A percentile compares a stretch with the other conserved stretches of the same genome.
These are phyloP conservation scores for Aspergillus conjunctus DNA, from an alignment of 495 filamentous ascomycete species.

Conservation along the genomic window DNA sequence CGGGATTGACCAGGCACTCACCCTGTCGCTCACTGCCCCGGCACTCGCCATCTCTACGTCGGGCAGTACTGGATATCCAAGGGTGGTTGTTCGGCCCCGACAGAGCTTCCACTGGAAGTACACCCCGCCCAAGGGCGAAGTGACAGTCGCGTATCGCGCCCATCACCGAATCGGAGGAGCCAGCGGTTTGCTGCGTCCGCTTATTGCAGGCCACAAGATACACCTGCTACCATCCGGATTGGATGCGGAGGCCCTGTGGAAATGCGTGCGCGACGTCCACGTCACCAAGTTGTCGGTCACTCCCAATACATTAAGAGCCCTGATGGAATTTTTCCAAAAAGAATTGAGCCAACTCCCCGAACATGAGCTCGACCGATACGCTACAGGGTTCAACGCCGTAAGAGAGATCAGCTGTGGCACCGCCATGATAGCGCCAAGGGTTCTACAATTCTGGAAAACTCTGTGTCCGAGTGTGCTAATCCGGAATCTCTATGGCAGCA, in stretches of 20 bases:
- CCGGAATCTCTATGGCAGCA: background rate
- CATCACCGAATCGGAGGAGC: slow-evolving; percentile 2
- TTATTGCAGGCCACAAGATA: background rate
- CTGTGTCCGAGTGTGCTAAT: background rate
- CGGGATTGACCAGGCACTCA: background rate
- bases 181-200: background rate
- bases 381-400: background rate
- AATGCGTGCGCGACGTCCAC: background rate
- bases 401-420: background rate
- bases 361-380: background rate
- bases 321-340: slow-evolving; percentile 1
- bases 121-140: background rate
- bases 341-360: background rate
- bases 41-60: background rate
- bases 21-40: background rate
- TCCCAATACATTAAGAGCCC: background rate
- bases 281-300: slow-evolving; percentile 1
- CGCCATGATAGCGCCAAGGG: background rate
- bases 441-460: slow-evolving; percentile 2
- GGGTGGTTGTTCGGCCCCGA: background rate
- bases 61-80: background rate
- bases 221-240: background rate
- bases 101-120: background rate
- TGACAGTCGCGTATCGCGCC: background rate
- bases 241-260: background rate